phyloP scores from a whole-genome alignment of 345 rosid genomes.

The Physaria fendleri region DNA sequence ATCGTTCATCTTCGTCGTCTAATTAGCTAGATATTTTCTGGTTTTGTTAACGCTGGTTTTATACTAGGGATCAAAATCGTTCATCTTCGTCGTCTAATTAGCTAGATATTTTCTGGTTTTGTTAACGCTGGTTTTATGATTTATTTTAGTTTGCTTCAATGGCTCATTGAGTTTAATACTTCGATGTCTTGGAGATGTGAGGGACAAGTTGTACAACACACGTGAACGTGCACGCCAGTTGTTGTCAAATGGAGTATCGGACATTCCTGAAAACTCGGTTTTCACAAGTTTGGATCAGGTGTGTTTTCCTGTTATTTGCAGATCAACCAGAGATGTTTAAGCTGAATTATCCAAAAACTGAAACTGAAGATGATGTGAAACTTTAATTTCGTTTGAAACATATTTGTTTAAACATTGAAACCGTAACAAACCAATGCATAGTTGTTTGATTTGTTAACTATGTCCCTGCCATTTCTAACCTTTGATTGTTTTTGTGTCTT shows the following conservation, averaged over 20 bases:
- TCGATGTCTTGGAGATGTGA: constrained; percentile 85
- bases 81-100: too few relatives aligned
- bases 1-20: too few relatives aligned
- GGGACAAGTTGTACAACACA: constrained; percentile 87
- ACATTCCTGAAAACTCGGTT: constrained; percentile 67
- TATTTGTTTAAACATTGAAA: neutral
- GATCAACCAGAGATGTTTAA: neutral
- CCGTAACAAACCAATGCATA: neutral
- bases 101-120: too few relatives aligned
- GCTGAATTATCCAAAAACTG: neutral
- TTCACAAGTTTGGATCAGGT: constrained; percentile 85
- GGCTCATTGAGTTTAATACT: neutral
- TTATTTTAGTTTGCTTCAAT: neutral
- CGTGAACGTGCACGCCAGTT: constrained; percentile 91
- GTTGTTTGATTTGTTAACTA: neutral
- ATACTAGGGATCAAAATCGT: too few relatives aligned
- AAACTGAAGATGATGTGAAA: neutral
- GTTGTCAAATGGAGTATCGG: constrained; percentile 67
- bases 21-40: too few relatives aligned
- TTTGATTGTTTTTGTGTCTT: constrained; percentile 7
- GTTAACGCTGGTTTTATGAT: neutral
- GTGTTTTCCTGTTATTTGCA: neutral
- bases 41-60: neutral
- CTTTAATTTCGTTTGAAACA: neutral
- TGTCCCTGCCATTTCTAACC: neutral